Evolutionary conservation across 192 early-diverging fungal genomes (phyloP), one percentile per base, ranked within the genome.

Genomic region (Geranomyces variabilis): DNA sequence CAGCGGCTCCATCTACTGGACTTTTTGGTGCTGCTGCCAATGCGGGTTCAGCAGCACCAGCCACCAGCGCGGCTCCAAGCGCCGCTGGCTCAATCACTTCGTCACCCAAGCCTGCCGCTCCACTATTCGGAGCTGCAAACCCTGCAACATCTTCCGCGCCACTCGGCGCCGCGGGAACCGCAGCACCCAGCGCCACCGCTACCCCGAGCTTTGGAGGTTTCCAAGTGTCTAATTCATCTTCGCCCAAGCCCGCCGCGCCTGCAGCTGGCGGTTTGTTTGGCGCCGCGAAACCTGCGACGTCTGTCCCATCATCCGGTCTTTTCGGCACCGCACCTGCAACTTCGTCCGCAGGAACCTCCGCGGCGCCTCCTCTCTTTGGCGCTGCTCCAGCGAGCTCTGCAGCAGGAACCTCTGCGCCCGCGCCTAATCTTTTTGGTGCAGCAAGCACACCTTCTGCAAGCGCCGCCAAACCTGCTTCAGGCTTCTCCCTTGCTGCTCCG

Each of bases 301-400:
- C 67, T 12, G 81, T 68, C 0, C 79, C 62, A 28, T 70, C 21
- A 81, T 21, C 7, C 70, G 73, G 53, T 79, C 76, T 34, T 79
- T 60, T 1, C 74, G 78, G 51, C 69, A 71, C 33, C 58, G 43
- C 1, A 79, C 71, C 44, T 81, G 62, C 19, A 46, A 43, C 0
- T 67, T 66, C 17, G 72, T 29, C 12, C 28, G n/a, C 36, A 14
- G 77, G 5, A 41, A 41, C 5, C 36, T 7, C 36, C 5, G 10
- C 36, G 36, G n/a, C 63, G 10, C 80, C 72, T 0, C 79, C 64
- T 48, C 67, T n/a, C 78, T 34, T 7, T 72, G 73, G 55, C 78
- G 74, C 34, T 80, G 43, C 1, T 71, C 74, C 51, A 26, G 51
- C 49, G 73, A 71, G 31, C 51, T 31, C 7, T 77, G 65, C 55